Conservation (phyloP, 2,329 filamentous ascomycete species). For the Hymenoscyphus repandus region DNA sequence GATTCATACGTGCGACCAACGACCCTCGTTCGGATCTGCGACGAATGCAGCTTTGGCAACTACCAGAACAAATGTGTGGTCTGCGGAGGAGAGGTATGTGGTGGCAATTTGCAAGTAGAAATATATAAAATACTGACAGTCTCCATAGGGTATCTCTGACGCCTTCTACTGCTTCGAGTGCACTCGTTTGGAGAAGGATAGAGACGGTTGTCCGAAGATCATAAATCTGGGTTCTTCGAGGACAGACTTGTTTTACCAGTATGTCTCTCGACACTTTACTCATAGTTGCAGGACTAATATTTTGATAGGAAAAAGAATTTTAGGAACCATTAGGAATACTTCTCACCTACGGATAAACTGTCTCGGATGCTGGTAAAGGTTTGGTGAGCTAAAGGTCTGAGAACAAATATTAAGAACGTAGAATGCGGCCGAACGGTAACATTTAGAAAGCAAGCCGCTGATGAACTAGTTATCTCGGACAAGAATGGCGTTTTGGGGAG, state of each 20-base stretch:
- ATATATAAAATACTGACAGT: constrained; percentile 9
- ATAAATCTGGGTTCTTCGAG: constrained; percentile 94
- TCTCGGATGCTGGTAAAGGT: no score
- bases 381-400: no score
- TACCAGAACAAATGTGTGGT: constrained; percentile 99
- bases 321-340: constrained; percentile 46
- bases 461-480: no score
- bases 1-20: constrained; percentile 98
- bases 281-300: constrained; percentile 27
- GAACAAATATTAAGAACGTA: no score
- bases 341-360: not conserved
- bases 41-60: constrained; percentile 99
- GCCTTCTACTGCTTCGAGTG: constrained; percentile 99
- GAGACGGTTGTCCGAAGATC: constrained; percentile 98
- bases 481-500: no score
- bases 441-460: no score
- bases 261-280: not conserved
- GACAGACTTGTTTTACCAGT: constrained; percentile 66
- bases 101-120: not conserved
- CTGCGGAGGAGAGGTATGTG: constrained; percentile 72
- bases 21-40: constrained; percentile 95
- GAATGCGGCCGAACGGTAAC: no score
- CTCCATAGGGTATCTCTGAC: constrained; percentile 74
- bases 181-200: constrained; percentile 91
- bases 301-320: constrained; percentile 58